Conservation (phyloP, 257 asterid genomes). For the Fraxinus quadrangulata region DNA sequence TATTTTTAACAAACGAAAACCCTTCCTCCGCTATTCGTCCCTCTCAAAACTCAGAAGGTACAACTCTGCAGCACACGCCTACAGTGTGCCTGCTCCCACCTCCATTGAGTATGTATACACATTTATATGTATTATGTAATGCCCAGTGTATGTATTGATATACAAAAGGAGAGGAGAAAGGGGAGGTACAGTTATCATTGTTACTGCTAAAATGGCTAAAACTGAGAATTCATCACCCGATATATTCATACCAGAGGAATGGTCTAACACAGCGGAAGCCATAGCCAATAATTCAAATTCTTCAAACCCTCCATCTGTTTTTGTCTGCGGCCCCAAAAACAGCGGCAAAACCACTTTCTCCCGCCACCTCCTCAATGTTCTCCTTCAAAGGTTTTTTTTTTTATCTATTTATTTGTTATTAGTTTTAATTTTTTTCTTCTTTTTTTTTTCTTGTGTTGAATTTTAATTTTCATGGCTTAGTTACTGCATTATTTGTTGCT, state of each 20-base stretch:
- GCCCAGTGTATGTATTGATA: not conserved
- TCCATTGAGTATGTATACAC: not conserved
- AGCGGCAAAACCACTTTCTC: conserved; percentile 87
- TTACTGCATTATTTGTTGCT: conserved; percentile 7
- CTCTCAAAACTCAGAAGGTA: not conserved
- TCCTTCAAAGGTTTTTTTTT: conserved; percentile 58
- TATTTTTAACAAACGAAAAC: not conserved
- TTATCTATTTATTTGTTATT: not conserved
- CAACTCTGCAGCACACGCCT: conserved; percentile 19
- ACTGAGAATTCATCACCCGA: conserved; percentile 39
- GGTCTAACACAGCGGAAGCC: conserved; percentile 66
- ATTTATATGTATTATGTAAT: not conserved
- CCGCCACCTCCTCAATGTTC: conserved; percentile 79
- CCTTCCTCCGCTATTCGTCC: not conserved
- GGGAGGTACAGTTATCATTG: not conserved
- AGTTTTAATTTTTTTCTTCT: not conserved
- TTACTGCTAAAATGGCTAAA: conserved; percentile 28
- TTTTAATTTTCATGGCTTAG: conserved; percentile 9
- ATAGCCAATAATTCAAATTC: conserved; percentile 45
- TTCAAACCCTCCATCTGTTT: conserved; percentile 43
- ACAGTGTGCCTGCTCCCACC: conserved; percentile 27
- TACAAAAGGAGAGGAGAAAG: not conserved
- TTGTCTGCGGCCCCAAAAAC: conserved; percentile 86
- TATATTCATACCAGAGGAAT: conserved; percentile 63
- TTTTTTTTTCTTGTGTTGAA: not conserved